phyloP scores from a whole-genome alignment of 1,284 basidiomycete genomes.

The Tilletia walkeri region DNA sequence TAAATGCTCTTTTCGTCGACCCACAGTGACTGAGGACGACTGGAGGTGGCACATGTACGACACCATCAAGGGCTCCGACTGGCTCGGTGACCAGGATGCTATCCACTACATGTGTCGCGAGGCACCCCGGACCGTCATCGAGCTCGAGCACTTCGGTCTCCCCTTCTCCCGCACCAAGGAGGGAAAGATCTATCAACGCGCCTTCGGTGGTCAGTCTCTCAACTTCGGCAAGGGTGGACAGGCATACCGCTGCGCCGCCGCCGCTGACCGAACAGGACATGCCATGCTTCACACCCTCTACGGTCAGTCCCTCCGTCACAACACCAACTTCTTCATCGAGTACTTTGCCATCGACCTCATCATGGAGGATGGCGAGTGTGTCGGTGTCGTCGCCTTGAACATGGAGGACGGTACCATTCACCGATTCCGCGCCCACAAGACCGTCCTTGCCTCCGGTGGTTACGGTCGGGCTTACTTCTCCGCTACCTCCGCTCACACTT shows the following conservation, averaged over 20 bases:
- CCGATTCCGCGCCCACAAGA: slow-evolving; percentile 97
- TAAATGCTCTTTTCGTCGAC: not conserved
- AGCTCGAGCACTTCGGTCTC: slow-evolving; percentile 98
- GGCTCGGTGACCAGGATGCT: slow-evolving; percentile 97
- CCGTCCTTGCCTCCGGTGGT: slow-evolving; percentile 95
- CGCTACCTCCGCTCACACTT: slow-evolving; percentile 98
- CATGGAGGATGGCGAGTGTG: slow-evolving; percentile 98
- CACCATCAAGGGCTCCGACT: slow-evolving; percentile 99
- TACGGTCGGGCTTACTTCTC: slow-evolving; percentile 99
- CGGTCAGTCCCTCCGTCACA: slow-evolving; percentile 96
- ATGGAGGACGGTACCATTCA: slow-evolving; percentile 99
- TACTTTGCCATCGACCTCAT: slow-evolving; percentile 94
- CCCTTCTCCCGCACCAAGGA: slow-evolving; percentile 99
- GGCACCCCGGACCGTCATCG: slow-evolving; percentile 84
- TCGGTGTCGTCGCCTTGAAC: slow-evolving; percentile 97
- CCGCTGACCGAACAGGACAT: slow-evolving; percentile 97
- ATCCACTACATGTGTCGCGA: slow-evolving; percentile 99
- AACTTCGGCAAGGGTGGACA: slow-evolving; percentile 98
- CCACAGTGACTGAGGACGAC: slow-evolving; percentile 63
- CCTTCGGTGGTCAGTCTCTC: slow-evolving; percentile 97
- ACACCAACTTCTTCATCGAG: slow-evolving; percentile 99
- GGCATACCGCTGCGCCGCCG: slow-evolving; percentile 97
- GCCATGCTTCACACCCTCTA: slow-evolving; percentile 98
- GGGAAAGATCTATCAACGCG: slow-evolving; percentile 99
- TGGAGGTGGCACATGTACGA: slow-evolving; percentile 99